Base-by-base conservation (phyloP, 2,329 filamentous ascomycete genomes). In the Verticillium nonalfalfae region DNA sequence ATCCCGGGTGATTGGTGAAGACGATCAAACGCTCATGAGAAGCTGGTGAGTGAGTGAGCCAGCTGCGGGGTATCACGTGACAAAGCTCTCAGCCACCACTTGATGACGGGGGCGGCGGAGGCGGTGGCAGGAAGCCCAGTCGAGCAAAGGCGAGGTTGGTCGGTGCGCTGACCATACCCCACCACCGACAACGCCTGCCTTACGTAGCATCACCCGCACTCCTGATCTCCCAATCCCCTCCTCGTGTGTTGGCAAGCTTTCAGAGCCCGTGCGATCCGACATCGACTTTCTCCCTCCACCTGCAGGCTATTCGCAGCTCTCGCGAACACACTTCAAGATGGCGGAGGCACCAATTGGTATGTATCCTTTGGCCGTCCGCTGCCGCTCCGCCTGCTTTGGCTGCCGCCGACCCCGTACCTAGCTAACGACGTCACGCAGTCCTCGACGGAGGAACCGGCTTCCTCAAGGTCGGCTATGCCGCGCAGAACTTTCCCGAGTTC, bases 381-480 rank as follows among this genome's bases (percentile, higher is more conserved):
- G 31, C 40, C 57, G n/a, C 38, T 31, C 26, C 15, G 36, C 59
- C 65, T 62, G 56, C 56, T 55, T 54, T 33, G 52, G 45, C 45
- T 60, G 57, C 61, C 59, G n/a, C 60, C 52, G 33, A 36, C 36
- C 38, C 59, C 54, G 33, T 50, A 40, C 58, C 54, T 31, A 60
- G 38, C 45, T 52, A 52, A 52, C 45, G 64, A 62, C 59, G 33
- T 59, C 40, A 54, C 61, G 38, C 68, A 98, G 95, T 99, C 75
- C 94, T 99, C 85, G 95, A 99, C 84, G 95, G 95, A 85, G 95
- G 95, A 79, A 99, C 95, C 75, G 95, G 95, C 79, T 99, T 99
- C 85, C 90, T 99, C 78, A 99, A 99, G 81, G 95, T 97, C 80
- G 95, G 95, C 77, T 99, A 98, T 82, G 95, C 95, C 73, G 95